phyloP scores from a whole-genome alignment of 331 rosid genomes.

The Saraca asoca region DNA sequence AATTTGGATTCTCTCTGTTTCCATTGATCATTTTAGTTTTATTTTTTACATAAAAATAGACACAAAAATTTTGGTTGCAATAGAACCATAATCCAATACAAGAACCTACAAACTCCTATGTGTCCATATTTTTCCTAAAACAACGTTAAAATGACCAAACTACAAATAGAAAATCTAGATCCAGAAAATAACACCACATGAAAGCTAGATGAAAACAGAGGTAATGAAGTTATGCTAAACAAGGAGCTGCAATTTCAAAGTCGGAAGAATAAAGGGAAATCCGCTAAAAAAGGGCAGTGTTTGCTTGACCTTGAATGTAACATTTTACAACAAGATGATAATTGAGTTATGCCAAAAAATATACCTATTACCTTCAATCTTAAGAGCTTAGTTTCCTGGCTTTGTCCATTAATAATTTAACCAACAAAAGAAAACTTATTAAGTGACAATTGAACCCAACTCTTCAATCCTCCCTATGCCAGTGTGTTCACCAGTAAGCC shows the following conservation, averaged over 20 bases:
- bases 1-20: no score
- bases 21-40: no score
- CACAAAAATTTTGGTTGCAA: no score
- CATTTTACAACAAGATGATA: slow-evolving; percentile 35
- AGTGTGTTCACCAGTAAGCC: slow-evolving; percentile 27
- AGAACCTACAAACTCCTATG: no score
- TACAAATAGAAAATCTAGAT: no score
- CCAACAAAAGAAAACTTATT: slow-evolving; percentile 28
- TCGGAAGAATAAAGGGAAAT: not conserved
- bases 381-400: slow-evolving; percentile 27
- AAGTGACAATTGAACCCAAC: slow-evolving; percentile 24
- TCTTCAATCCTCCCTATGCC: slow-evolving; percentile 28
- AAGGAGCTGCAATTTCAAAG: slow-evolving; percentile 9
- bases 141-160: no score
- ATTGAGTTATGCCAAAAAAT: slow-evolving; percentile 34
- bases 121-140: no score
- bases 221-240: no score
- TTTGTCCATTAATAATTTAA: slow-evolving; percentile 38
- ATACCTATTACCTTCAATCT: slow-evolving; percentile 35
- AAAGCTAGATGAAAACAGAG: no score
- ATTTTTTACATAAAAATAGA: no score
- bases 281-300: slow-evolving; percentile 1
- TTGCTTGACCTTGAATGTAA: slow-evolving; percentile 34
- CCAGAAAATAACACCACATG: no score
- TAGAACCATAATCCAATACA: no score